Conservation (phyloP, 2,329 filamentous ascomycete genomes). For the Zymoseptoria crescenta region DNA sequence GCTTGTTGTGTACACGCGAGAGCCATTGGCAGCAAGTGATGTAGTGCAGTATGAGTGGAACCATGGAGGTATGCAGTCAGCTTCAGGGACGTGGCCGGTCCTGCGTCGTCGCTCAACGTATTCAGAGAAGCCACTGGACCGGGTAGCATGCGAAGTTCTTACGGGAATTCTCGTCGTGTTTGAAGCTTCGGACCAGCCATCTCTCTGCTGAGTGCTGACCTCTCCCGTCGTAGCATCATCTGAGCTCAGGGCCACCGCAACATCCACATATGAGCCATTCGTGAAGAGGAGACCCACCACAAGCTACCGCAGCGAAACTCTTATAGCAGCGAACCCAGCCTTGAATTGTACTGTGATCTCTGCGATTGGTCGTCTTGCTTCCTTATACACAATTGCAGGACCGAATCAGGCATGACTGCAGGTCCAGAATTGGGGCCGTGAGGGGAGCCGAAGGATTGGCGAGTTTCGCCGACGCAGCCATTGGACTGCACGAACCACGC, state of each 20-base stretch:
- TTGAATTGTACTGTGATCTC: too few species aligned
- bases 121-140: background rate
- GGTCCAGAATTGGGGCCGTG: too few species aligned
- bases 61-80: background rate
- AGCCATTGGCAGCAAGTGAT: too few species aligned
- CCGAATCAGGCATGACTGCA: background rate
- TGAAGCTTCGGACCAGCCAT: background rate
- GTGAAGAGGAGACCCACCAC: background rate
- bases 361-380: background rate
- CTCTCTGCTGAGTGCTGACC: background rate
- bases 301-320: background rate
- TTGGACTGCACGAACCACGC: background rate
- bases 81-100: background rate
- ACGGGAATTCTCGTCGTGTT: background rate
- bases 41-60: too few species aligned
- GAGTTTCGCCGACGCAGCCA: background rate
- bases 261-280: too few species aligned
- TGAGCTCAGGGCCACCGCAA: background rate
- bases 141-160: background rate
- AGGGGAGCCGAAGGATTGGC: background rate
- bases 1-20: too few species aligned
- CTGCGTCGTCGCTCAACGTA: background rate
- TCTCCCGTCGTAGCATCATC: background rate
- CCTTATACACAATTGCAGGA: background rate
- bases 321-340: background rate